Conservation (phyloP, 2,329 filamentous ascomycete genomes). For the Penicillium sp. region DNA sequence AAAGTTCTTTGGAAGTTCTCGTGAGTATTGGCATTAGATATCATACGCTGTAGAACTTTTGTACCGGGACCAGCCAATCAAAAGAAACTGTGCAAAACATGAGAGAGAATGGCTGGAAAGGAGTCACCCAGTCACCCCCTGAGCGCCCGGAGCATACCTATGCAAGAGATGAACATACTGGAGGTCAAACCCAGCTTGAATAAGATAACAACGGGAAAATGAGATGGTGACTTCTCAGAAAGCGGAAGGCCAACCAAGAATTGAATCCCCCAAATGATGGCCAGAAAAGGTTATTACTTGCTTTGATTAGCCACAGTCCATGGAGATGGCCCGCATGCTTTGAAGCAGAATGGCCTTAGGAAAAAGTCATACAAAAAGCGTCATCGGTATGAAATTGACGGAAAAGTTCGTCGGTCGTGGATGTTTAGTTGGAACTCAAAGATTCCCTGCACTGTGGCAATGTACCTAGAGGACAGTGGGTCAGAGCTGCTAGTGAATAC, state of each 20-base stretch:
- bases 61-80: conserved; percentile 16
- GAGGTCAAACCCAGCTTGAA: background rate
- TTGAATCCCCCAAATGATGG: background rate
- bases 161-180: conserved; percentile 15
- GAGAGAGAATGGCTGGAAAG: conserved; percentile 5
- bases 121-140: conserved; percentile 16
- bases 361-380: background rate
- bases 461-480: conserved; percentile 36
- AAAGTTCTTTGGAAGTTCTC: background rate
- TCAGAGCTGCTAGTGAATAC: background rate
- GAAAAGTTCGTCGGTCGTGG: conserved; percentile 50
- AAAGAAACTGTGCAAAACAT: conserved; percentile 11
- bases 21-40: conserved; percentile 10
- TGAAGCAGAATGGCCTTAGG: background rate
- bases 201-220: background rate
- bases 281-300: background rate
- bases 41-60: conserved; percentile 17
- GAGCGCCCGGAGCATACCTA: conserved; percentile 21
- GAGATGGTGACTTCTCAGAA: background rate
- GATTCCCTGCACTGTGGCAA: conserved; percentile 50
- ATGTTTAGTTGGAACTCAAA: conserved; percentile 50
- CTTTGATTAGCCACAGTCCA: background rate
- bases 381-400: conserved; percentile 45
- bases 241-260: background rate
- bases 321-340: background rate